Evolutionary conservation across 2,329 filamentous ascomycete genomes (phyloP).

Genomic region (Aspergillus puulaauensis): DNA sequence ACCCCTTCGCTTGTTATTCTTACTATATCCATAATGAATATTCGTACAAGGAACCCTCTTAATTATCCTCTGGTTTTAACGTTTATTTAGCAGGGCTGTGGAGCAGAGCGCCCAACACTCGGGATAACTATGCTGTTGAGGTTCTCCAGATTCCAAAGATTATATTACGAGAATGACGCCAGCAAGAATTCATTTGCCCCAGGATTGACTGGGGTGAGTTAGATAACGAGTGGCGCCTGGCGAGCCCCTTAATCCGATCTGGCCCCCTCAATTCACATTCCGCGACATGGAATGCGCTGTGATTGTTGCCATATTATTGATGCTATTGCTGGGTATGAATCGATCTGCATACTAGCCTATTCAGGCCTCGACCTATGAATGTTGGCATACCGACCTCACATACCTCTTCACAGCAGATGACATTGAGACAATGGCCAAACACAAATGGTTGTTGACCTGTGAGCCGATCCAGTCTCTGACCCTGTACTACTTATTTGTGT

Average conservation of each 20-base stretch:
- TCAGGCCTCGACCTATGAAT: not conserved
- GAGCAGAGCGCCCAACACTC: not conserved
- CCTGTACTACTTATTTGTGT: conserved; percentile 1
- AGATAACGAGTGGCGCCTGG: too few relatives aligned
- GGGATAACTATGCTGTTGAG: not conserved
- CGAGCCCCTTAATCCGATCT: not conserved
- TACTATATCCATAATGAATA: not conserved
- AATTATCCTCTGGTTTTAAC: not conserved
- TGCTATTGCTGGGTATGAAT: not conserved
- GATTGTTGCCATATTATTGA: not conserved
- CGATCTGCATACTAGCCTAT: not conserved
- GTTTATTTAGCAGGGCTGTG: not conserved
- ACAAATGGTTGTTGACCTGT: not conserved
- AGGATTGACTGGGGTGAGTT: too few relatives aligned
- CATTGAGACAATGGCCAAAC: not conserved
- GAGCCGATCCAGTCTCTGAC: not conserved
- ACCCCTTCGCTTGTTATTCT: not conserved
- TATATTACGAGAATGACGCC: not conserved
- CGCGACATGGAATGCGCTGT: not conserved
- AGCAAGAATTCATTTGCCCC: not conserved
- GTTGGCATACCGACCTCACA: not conserved
- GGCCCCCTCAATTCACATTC: not conserved
- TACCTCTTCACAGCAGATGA: not conserved
- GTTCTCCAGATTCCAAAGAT: not conserved
- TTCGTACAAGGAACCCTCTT: not conserved